Percentiles rank a stretch among this genome's conserved stretches.
Evolutionary conservation across 1,284 basidiomycete genomes (phyloP).

Genomic region (Mycosarcoma mackinlayi): DNA sequence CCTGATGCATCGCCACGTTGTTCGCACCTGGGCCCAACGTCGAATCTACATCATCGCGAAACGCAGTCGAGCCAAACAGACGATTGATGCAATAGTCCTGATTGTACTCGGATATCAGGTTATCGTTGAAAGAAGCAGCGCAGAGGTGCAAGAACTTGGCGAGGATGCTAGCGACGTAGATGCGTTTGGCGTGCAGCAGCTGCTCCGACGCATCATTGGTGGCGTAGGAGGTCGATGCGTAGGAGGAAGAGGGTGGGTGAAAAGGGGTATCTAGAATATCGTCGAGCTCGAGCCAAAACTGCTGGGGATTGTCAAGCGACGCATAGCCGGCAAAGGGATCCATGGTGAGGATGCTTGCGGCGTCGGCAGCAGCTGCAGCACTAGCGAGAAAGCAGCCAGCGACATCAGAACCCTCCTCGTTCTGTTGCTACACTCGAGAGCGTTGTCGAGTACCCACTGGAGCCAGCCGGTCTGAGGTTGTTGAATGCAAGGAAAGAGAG

Average conservation of each 20-base stretch:
- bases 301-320: conserved; percentile 44
- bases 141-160: conserved; percentile 56
- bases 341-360: conserved; percentile 26
- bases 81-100: conserved; percentile 53
- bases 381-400: background rate
- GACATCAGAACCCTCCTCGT: background rate
- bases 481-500: too few species aligned
- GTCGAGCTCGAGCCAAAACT: conserved; percentile 62
- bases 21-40: background rate
- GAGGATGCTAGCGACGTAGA: conserved; percentile 35
- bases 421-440: too few species aligned
- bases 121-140: conserved; percentile 51
- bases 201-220: conserved; percentile 1
- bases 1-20: conserved; percentile 38
- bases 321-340: conserved; percentile 57
- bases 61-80: conserved; percentile 44
- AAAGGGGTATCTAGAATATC: conserved; percentile 53
- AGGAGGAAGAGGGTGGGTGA: conserved; percentile 4
- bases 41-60: conserved; percentile 28
- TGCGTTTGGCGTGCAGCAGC: conserved; percentile 27
- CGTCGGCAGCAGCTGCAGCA: background rate
- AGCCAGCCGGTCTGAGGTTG: too few species aligned
- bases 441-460: too few species aligned
- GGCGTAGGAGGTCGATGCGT: conserved; percentile 1
- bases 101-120: conserved; percentile 42